phyloP scores from a whole-genome alignment of 2,329 filamentous ascomycete genomes.

The Aspergillus awamori region DNA sequence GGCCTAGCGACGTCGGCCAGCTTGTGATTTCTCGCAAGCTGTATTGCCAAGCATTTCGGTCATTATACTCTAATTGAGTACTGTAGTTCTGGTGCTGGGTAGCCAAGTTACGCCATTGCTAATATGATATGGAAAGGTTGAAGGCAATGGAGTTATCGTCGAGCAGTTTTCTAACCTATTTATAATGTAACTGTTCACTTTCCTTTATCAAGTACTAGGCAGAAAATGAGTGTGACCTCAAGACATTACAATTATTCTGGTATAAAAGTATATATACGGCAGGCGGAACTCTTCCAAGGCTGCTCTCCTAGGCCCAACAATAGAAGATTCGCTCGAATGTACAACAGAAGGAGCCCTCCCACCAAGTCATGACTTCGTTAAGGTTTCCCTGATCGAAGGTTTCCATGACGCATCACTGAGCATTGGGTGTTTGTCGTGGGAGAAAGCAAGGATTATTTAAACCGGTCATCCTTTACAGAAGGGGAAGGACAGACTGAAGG shows the following conservation, averaged over 20 bases:
- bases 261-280: constrained; percentile 7
- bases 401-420: constrained; percentile 9
- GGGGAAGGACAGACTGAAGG: constrained; percentile 11
- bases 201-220: no score
- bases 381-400: constrained; percentile 5
- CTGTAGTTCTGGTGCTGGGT: no score
- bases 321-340: constrained; percentile 4
- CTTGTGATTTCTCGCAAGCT: no score
- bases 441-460: not conserved
- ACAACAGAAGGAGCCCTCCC: constrained; percentile 8
- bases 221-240: not conserved
- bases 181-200: no score
- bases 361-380: constrained; percentile 11
- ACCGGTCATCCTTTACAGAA: not conserved
- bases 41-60: no score
- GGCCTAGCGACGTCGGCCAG: no score
- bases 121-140: no score
- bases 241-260: constrained; percentile 4
- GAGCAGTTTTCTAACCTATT: no score
- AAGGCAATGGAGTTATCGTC: no score
- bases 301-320: constrained; percentile 9
- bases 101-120: no score
- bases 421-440: not conserved
- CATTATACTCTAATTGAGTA: no score
- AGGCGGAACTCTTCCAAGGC: not conserved